Conservation (phyloP, 2,329 filamentous ascomycete genomes). For the Pyricularia grisea region DNA sequence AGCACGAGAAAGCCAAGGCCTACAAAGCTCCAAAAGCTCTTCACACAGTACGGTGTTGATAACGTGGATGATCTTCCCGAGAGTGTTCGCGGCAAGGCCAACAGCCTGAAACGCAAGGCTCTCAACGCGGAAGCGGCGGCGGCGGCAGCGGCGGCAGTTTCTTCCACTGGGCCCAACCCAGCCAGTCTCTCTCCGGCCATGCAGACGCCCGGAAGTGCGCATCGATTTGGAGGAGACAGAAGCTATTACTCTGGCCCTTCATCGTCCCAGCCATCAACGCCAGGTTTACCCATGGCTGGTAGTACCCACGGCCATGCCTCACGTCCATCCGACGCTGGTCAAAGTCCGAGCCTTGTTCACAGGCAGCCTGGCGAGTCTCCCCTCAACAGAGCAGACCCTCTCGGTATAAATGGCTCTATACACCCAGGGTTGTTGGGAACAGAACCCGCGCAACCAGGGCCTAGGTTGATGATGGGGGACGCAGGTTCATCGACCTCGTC, state of each 20-base stretch:
- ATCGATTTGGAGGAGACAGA: background rate
- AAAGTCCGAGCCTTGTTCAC: background rate
- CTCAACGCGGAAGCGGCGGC: slow-evolving; percentile 46
- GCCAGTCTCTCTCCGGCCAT: background rate
- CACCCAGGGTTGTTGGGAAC: slow-evolving; percentile 33
- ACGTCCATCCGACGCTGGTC: slow-evolving; percentile 17
- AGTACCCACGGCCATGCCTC: slow-evolving; percentile 23
- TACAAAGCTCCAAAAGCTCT: slow-evolving; percentile 92
- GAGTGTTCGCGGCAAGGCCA: slow-evolving; percentile 69
- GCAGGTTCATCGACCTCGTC: slow-evolving; percentile 21
- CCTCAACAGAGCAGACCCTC: slow-evolving; percentile 17
- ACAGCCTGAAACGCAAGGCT: slow-evolving; percentile 63
- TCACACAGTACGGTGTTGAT: slow-evolving; percentile 79
- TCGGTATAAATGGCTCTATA: slow-evolving; percentile 29
- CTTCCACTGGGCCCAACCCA: background rate
- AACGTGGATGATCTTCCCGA: slow-evolving; percentile 86
- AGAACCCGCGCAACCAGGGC: slow-evolving; percentile 25
- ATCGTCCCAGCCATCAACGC: slow-evolving; percentile 26
- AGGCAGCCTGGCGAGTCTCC: background rate
- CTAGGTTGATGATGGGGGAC: slow-evolving; percentile 31
- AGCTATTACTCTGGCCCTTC: background rate
- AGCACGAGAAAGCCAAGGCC: slow-evolving; percentile 93
- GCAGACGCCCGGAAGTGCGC: slow-evolving; percentile 12
- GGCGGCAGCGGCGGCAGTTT: slow-evolving; percentile 18
- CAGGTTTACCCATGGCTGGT: slow-evolving; percentile 20